A percentile compares a stretch with the other conserved stretches of the same genome.
Conservation (phyloP, 164 flowering plant species). For the Annona cherimola region DNA sequence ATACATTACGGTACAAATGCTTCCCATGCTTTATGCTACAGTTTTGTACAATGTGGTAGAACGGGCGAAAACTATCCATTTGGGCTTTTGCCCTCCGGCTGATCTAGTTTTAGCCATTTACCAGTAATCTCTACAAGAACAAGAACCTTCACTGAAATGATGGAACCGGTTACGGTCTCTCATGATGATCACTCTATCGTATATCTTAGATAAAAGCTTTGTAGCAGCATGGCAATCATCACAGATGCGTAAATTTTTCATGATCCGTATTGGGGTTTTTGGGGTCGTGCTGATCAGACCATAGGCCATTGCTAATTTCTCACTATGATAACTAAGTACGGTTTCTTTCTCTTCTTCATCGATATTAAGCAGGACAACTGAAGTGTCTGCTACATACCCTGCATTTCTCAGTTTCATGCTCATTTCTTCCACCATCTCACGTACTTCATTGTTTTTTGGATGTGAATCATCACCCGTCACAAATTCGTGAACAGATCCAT, state of each 20-base stretch:
- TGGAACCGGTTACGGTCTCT: slow-evolving; percentile 51
- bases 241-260: slow-evolving; percentile 44
- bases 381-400: slow-evolving; percentile 34
- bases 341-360: slow-evolving; percentile 55
- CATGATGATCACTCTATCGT: slow-evolving; percentile 36
- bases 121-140: slow-evolving; percentile 55
- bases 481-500: slow-evolving; percentile 38
- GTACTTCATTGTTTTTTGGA: slow-evolving; percentile 23
- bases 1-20: too few species aligned
- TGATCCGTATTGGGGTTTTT: slow-evolving; percentile 32
- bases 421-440: slow-evolving; percentile 40
- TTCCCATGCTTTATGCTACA: too few species aligned
- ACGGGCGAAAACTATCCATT: too few species aligned
- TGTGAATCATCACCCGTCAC: slow-evolving; percentile 37
- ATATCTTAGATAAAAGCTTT: slow-evolving; percentile 39
- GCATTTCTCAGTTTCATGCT: slow-evolving; percentile 30
- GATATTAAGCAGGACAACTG: slow-evolving; percentile 32
- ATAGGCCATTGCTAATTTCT: slow-evolving; percentile 51
- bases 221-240: slow-evolving; percentile 36
- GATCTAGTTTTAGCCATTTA: slow-evolving; percentile 9
- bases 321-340: slow-evolving; percentile 40
- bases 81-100: too few species aligned
- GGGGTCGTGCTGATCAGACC: slow-evolving; percentile 42
- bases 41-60: too few species aligned
- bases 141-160: slow-evolving; percentile 42